phyloP scores from a whole-genome alignment of 1,284 basidiomycete genomes.

The Ceratobasidium sp. region DNA sequence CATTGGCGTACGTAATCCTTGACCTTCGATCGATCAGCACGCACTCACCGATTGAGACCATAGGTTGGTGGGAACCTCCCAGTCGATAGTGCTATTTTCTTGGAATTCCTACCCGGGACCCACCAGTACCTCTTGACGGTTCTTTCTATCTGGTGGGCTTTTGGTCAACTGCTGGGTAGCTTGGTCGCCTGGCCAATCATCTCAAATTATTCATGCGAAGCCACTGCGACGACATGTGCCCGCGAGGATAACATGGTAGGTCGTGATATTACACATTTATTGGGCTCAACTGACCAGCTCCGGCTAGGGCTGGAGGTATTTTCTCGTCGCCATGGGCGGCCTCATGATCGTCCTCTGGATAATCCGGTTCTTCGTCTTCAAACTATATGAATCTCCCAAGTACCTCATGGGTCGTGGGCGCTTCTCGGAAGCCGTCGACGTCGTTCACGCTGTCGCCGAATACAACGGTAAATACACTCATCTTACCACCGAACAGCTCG shows the following conservation, averaged over 20 bases:
- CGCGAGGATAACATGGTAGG: slow-evolving; percentile 58
- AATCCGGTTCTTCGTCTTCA: slow-evolving; percentile 77
- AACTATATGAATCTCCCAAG: slow-evolving; percentile 79
- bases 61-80: slow-evolving; percentile 76
- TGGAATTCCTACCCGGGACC: slow-evolving; percentile 70
- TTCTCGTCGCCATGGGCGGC: slow-evolving; percentile 69
- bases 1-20: slow-evolving; percentile 57
- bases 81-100: slow-evolving; percentile 81
- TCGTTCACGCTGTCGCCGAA: slow-evolving; percentile 73
- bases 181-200: slow-evolving; percentile 76
- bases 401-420: slow-evolving; percentile 77
- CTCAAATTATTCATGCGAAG: slow-evolving; percentile 67
- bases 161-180: slow-evolving; percentile 69
- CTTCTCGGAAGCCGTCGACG: slow-evolving; percentile 75
- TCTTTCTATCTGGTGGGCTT: slow-evolving; percentile 73
- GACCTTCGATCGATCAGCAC: slow-evolving; percentile 53
- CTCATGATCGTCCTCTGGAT: slow-evolving; percentile 71
- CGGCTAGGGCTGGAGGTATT: slow-evolving; percentile 76
- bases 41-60: slow-evolving; percentile 50
- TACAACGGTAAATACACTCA: slow-evolving; percentile 68
- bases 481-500: slow-evolving; percentile 64
- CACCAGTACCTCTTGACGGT: slow-evolving; percentile 73
- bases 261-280: no score
- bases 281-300: not conserved
- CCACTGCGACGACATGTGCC: slow-evolving; percentile 56